These are phyloP conservation scores for Helichrysum umbraculigerum DNA, from an alignment of 129 eudicot species.

Conservation along the genomic window DNA sequence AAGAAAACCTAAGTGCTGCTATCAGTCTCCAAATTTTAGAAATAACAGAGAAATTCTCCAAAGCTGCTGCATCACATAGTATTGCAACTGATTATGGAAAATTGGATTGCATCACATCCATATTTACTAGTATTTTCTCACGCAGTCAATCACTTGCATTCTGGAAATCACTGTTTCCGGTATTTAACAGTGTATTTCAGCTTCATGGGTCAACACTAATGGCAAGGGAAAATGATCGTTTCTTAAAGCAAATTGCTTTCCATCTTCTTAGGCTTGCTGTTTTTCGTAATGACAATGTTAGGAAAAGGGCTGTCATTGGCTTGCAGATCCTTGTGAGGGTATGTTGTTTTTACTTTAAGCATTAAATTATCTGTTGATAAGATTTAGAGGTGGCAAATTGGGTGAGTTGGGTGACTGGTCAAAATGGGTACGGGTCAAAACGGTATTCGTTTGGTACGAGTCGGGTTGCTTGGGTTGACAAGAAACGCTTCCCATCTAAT, in stretches of 20 bases:
- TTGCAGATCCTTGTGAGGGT: constrained; percentile 97
- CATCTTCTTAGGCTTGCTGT: constrained; percentile 97
- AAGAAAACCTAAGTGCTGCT: constrained; percentile 95
- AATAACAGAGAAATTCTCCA: constrained; percentile 86
- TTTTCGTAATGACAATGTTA: constrained; percentile 81
- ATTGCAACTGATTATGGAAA: constrained; percentile 96
- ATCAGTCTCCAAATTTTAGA: constrained; percentile 89
- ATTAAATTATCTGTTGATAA: background rate
- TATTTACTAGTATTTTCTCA: constrained; percentile 80
- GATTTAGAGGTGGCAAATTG: background rate
- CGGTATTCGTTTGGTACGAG: background rate
- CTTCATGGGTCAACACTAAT: constrained; percentile 94
- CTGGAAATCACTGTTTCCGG: constrained; percentile 94
- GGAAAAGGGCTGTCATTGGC: constrained; percentile 89
- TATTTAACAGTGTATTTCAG: constrained; percentile 73
- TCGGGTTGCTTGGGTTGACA: background rate
- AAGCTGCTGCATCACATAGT: constrained; percentile 68
- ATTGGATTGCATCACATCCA: constrained; percentile 92
- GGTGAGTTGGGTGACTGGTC: background rate
- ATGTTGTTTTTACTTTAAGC: constrained; percentile 24
- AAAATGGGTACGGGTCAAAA: background rate
- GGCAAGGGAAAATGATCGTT: constrained; percentile 98
- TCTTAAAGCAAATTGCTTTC: constrained; percentile 94
- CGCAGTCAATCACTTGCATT: constrained; percentile 83
- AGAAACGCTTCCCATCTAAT: background rate